Conservation (phyloP, 345 rosid genomes). For the Carallia brachiata region DNA sequence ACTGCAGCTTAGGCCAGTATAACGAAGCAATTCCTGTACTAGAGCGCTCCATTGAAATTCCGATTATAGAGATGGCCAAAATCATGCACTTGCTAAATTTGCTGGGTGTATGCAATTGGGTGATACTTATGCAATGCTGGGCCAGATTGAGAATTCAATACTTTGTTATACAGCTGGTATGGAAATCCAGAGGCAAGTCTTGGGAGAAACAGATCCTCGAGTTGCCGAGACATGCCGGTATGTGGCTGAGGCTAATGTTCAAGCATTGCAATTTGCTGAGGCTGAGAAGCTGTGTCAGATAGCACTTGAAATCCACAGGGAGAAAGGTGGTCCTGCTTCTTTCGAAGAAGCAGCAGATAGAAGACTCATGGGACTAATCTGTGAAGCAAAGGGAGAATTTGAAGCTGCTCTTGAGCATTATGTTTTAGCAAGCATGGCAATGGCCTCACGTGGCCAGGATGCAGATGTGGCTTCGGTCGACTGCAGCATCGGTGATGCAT, state of each 20-base stretch:
- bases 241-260: slow-evolving; percentile 85
- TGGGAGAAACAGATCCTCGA: slow-evolving; percentile 73
- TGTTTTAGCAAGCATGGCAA: slow-evolving; percentile 82
- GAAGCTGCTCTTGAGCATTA: slow-evolving; percentile 90
- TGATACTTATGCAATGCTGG: slow-evolving; percentile 76
- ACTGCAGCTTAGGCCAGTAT: slow-evolving; percentile 63
- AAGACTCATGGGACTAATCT: slow-evolving; percentile 82
- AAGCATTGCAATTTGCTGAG: slow-evolving; percentile 79
- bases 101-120: slow-evolving; percentile 98
- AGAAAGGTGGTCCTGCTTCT: slow-evolving; percentile 49
- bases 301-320: slow-evolving; percentile 77
- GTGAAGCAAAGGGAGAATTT: slow-evolving; percentile 69
- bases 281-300: slow-evolving; percentile 74
- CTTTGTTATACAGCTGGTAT: slow-evolving; percentile 78
- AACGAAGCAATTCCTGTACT: slow-evolving; percentile 76
- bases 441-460: slow-evolving; percentile 63
- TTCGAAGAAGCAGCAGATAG: slow-evolving; percentile 88
- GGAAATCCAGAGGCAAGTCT: slow-evolving; percentile 84
- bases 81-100: slow-evolving; percentile 85
- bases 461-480: slow-evolving; percentile 74
- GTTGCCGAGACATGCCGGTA: slow-evolving; percentile 83
- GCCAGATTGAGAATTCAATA: slow-evolving; percentile 80
- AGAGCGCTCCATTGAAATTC: slow-evolving; percentile 77
- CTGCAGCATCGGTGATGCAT: slow-evolving; percentile 90
- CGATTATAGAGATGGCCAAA: slow-evolving; percentile 67